These are phyloP conservation scores for Phylloporus sp. DNA, from an alignment of 1,284 basidiomycete species.

Conservation along the genomic window DNA sequence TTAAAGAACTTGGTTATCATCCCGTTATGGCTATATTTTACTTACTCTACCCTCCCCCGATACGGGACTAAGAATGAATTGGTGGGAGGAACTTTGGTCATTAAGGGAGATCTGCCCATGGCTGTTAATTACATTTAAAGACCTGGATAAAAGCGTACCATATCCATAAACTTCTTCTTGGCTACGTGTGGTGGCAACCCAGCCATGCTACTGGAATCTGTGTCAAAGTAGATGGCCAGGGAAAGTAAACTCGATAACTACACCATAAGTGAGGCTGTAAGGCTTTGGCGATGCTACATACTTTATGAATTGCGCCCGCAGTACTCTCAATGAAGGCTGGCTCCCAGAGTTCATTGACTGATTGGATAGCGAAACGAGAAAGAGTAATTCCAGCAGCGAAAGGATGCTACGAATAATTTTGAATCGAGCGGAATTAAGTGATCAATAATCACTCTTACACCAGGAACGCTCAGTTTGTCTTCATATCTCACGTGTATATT, in stretches of 20 bases:
- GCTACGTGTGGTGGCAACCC: conserved; percentile 71
- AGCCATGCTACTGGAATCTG: conserved; percentile 85
- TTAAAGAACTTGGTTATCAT: conserved; percentile 34
- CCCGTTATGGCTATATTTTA: conserved; percentile 10
- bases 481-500: conserved; percentile 98
- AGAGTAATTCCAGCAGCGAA: conserved; percentile 94
- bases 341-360: conserved; percentile 91
- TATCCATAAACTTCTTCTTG: conserved; percentile 78
- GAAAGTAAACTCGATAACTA: conserved; percentile 89
- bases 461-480: conserved; percentile 92
- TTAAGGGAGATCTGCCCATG: conserved; percentile 65
- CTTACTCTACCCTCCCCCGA: conserved; percentile 90
- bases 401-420: conserved; percentile 67
- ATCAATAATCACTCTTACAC: conserved; percentile 51
- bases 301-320: conserved; percentile 91
- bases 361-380: conserved; percentile 92
- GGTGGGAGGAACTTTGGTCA: conserved; percentile 67
- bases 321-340: conserved; percentile 96
- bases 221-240: conserved; percentile 95
- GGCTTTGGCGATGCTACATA: conserved; percentile 27
- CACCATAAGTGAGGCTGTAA: conserved; percentile 12
- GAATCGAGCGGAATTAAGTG: neutral
- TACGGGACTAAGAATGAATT: conserved; percentile 96
- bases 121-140: conserved; percentile 7
- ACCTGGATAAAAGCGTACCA: conserved; percentile 50